Evolutionary conservation across 83 land plant genomes (phyloP).

Genomic region (Diphasiastrum complanatum): DNA sequence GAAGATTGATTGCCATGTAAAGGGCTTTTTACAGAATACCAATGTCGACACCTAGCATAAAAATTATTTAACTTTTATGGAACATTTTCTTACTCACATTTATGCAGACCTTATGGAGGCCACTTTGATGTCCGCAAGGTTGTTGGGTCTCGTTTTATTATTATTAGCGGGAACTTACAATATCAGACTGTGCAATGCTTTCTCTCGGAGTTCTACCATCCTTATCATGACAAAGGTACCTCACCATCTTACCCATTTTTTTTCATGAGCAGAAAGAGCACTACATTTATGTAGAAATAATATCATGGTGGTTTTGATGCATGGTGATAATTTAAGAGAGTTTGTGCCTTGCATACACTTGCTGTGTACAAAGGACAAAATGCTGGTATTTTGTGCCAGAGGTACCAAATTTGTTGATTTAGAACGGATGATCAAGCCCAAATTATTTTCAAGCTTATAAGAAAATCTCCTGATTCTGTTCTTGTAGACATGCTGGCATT

Average conservation of each 20-base stretch:
- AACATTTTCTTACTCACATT: not conserved
- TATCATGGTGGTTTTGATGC: not conserved
- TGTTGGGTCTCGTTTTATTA: conserved; percentile 41
- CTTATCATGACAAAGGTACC: conserved; percentile 42
- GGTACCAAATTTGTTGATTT: no score
- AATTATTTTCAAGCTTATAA: no score
- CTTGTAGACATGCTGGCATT: conserved; percentile 40
- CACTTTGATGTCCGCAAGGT: conserved; percentile 27
- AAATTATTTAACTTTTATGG: not conserved
- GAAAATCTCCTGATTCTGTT: not conserved
- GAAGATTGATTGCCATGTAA: no score
- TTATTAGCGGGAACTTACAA: conserved; percentile 43
- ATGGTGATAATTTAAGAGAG: not conserved
- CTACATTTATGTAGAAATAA: no score
- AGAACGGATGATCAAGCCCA: no score
- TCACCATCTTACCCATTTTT: not conserved
- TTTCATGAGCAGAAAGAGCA: not conserved
- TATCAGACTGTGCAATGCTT: conserved; percentile 40
- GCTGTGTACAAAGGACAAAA: no score
- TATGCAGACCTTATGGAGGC: conserved; percentile 43
- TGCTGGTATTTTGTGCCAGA: no score
- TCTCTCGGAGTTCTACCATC: conserved; percentile 48
- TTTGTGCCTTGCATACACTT: no score
- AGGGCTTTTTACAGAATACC: no score
- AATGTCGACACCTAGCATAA: no score